phyloP scores from a whole-genome alignment of 352 stramenopile genomes.

The Pythium aristosporum region DNA sequence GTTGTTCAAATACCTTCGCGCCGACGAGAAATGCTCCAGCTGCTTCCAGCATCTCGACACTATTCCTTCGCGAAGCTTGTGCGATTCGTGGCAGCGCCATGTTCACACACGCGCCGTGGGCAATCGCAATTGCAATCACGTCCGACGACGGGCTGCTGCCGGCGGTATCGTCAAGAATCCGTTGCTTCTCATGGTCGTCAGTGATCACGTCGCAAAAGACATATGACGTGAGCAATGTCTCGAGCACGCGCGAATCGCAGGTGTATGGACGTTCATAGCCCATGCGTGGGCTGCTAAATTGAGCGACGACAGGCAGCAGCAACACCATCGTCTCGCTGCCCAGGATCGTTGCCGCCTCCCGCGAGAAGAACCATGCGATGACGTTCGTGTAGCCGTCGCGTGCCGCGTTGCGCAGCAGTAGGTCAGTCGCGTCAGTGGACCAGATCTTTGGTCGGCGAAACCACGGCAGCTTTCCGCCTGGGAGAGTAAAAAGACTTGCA shows the following conservation, averaged over 20 bases:
- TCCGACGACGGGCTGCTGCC: neutral
- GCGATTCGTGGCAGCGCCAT: neutral
- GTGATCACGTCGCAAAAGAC: neutral
- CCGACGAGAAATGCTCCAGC: neutral
- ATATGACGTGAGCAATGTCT: neutral
- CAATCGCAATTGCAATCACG: neutral
- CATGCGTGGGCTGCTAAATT: neutral
- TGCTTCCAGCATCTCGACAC: neutral
- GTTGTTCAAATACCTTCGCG: neutral
- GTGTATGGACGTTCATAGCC: no score
- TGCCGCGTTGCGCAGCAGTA: no score
- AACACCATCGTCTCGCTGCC: conserved; percentile 2
- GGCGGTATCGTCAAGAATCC: neutral
- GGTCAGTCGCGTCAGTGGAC: no score
- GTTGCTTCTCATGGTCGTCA: neutral
- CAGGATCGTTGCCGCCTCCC: neutral
- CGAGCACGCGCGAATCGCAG: no score
- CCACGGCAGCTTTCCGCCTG: neutral
- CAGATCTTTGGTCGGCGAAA: no score
- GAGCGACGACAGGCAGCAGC: neutral
- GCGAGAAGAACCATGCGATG: neutral
- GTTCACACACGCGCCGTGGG: neutral
- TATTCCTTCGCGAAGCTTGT: neutral
- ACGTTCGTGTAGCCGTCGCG: neutral
- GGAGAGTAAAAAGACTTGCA: neutral